Base-by-base conservation (phyloP, 2,329 filamentous ascomycete genomes). In the Eurotiales sp. region DNA sequence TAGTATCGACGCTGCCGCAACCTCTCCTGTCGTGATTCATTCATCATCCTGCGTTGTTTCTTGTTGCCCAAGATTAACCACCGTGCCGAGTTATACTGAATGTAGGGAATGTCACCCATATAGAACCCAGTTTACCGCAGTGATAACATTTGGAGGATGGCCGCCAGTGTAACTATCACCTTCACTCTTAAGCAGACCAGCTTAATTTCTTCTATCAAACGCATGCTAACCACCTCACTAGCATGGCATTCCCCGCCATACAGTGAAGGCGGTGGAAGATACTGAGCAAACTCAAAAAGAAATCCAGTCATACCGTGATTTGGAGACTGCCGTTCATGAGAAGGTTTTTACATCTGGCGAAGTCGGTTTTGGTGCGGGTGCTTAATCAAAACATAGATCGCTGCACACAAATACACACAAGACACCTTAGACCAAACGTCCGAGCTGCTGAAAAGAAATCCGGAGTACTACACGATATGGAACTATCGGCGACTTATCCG, bases 211-310 rank as follows among this genome's bases (percentile, higher is more conserved):
- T n/a, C n/a, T 17, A 11, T 37, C 34, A 12, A 37, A 37, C 21
- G 15, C 8, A 17, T 52, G 46, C 55, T 62, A 41, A 55, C 54
- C 64, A 61, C 60, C 47, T 55, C 55, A 57, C 55, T 72, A 96
- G 90, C 91, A 96, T 80, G 90, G 89, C 66, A 80, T 95, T 68
- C 82, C 88, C 63, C 87, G 90, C 64, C 78, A 81, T 55, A 77
- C 79, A 56, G 76, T 78, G 62, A 79, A 80, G 59, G 87, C 86
- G 60, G 84, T 87, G 61, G 83, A 88, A 65, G 82, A 87, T 64
- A 81, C 81, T 52, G 77, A 83, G 58, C 81, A 84, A 67, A 89
- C 95, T 68, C 77, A 83, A 51, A 81, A 83, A 59, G 87, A 87
- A 69, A 95, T 96, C 62, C 73, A 78, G 52, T 81, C 84, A 57